Evolutionary conservation across 208 protist genomes (phyloP), one percentile per base, ranked within the genome.

Genomic region (Angomonas ambiguus): DNA sequence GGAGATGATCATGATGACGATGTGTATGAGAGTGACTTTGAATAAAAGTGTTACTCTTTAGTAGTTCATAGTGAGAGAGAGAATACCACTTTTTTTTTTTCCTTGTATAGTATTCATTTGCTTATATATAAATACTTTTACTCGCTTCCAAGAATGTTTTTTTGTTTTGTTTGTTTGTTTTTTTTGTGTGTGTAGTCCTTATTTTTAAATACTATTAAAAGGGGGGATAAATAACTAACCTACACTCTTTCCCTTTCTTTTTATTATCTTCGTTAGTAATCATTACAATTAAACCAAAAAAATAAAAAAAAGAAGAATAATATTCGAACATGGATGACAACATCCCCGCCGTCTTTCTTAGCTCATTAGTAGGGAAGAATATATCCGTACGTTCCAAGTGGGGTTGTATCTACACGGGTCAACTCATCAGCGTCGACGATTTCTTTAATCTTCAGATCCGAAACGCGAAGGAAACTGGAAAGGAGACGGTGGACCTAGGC

Each of bases 301-400:
- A 59, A 32, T 16, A 59, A 59, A 16, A 59, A 35, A 34, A 18
- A 35, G 20, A 59, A 41, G 35, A 41, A 41, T 41, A 41, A 25
- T 32, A 59, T 31, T 31, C 27, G 10, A 11, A 11, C 28, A 88
- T 90, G 83, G 83, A 94, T 30, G 64, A 68, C 18, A 87, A 95
- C 64, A 72, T 92, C 2, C 85, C 85, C 22, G 85, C 83, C 11
- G 79, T 94, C 22, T 99, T 99, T 67, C 80, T 99, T 13, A 78
- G 81, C 30, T 92, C 94, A 48, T 81, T 98, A 18, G 93, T 96
- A 0, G 97, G 97, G 41, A 96, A 97, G 58, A 83, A 85, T 4
- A 90, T 99, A n/a, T 72, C 97, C 11, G 94, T 98, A 18, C 98
- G 98, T 80, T 96, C 98, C 61, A 99, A 99, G 80, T 99, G 98